phyloP scores from a whole-genome alignment of 305 asterid species.

The Rubia peregrina region DNA sequence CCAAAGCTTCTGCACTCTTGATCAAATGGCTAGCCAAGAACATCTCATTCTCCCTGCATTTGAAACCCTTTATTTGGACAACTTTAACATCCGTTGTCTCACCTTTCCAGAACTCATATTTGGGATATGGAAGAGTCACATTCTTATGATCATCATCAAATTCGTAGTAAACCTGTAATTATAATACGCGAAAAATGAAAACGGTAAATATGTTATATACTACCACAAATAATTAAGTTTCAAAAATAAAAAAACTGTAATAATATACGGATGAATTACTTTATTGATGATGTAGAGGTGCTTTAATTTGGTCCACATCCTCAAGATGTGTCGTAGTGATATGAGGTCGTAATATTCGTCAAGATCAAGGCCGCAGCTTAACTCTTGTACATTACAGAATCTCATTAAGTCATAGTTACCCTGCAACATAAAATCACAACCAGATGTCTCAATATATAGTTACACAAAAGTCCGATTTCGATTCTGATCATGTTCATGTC shows the following conservation, averaged over 20 bases:
- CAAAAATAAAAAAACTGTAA: too few species aligned
- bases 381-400: not conserved
- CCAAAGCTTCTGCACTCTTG: slow-evolving; percentile 2
- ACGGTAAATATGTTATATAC: not conserved
- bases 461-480: not conserved
- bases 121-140: not conserved
- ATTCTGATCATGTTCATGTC: not conserved
- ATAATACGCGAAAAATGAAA: not conserved
- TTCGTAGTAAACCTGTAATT: not conserved
- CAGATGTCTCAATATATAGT: not conserved
- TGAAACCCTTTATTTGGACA: slow-evolving; percentile 5
- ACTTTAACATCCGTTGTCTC: not conserved
- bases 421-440: not conserved
- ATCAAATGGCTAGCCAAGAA: not conserved
- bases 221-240: too few species aligned
- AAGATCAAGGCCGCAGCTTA: not conserved
- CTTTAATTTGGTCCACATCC: not conserved
- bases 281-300: not conserved
- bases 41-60: slow-evolving; percentile 8
- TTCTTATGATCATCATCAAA: too few species aligned
- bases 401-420: not conserved
- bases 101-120: not conserved
- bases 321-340: not conserved
- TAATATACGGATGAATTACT: not conserved
- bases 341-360: not conserved